Evolutionary conservation across 768 basidiomycete genomes (phyloP).

Genomic region (Kwoniella sp.): DNA sequence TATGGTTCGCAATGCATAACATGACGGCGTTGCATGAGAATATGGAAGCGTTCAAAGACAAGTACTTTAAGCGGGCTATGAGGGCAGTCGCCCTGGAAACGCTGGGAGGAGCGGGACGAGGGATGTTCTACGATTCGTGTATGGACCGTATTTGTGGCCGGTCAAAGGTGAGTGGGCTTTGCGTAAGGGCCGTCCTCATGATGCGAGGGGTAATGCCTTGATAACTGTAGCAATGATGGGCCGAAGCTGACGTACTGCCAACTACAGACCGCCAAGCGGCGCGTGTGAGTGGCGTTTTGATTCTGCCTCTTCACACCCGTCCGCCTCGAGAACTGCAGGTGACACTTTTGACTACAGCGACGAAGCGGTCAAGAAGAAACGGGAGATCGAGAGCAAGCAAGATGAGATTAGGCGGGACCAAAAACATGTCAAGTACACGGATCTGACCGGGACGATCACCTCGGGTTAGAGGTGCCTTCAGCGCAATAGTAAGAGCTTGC

Average conservation of each 20-base stretch:
- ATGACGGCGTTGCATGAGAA: slow-evolving; percentile 9
- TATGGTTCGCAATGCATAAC: slow-evolving; percentile 15
- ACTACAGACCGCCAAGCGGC: slow-evolving; percentile 1
- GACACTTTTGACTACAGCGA: not conserved
- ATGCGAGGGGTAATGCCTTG: too few species aligned
- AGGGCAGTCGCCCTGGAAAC: slow-evolving; percentile 15
- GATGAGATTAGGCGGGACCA: slow-evolving; percentile 1
- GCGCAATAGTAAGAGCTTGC: not conserved
- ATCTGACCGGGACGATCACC: slow-evolving; percentile 6
- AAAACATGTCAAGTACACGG: not conserved
- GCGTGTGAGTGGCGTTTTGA: slow-evolving; percentile 2
- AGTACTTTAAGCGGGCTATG: slow-evolving; percentile 9
- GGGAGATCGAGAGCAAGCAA: slow-evolving; percentile 8
- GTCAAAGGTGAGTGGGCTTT: slow-evolving; percentile 3
- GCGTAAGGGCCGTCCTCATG: too few species aligned
- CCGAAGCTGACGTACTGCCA: too few species aligned
- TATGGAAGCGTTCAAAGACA: slow-evolving; percentile 20
- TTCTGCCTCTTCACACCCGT: not conserved
- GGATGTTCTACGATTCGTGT: slow-evolving; percentile 3
- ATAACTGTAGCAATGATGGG: too few species aligned
- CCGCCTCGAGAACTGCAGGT: not conserved
- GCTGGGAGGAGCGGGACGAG: slow-evolving; percentile 5
- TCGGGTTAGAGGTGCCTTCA: slow-evolving; percentile 13
- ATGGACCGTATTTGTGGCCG: slow-evolving; percentile 1
- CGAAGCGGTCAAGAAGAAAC: slow-evolving; percentile 5